These are phyloP conservation scores for Polygonum maritimum DNA, from an alignment of 148 eudicot species.

Conservation along the genomic window DNA sequence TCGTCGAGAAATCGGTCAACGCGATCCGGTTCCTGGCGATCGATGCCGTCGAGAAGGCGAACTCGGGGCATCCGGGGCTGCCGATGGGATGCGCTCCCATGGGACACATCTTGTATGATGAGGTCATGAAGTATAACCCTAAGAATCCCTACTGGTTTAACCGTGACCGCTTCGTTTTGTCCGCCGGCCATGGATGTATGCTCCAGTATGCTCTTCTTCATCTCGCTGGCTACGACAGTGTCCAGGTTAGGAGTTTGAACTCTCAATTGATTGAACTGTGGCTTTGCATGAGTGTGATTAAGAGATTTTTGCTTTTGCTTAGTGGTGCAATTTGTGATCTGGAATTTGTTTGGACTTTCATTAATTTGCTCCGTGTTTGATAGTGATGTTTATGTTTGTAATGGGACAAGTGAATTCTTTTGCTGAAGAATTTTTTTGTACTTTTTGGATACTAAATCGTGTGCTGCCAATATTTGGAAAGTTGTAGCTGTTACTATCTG, in stretches of 20 bases:
- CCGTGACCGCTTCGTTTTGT: constrained; percentile 82
- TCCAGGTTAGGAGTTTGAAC: constrained; percentile 28
- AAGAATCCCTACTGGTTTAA: constrained; percentile 95
- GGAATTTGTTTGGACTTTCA: neutral
- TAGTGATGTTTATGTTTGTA: neutral
- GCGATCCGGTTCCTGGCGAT: constrained; percentile 75
- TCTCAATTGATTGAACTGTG: neutral
- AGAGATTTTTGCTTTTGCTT: neutral
- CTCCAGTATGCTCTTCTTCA: constrained; percentile 94
- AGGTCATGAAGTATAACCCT: constrained; percentile 81
- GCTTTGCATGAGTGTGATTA: neutral
- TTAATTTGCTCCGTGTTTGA: neutral
- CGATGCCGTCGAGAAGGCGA: constrained; percentile 97
- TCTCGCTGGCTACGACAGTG: constrained; percentile 89
- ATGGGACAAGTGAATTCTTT: neutral
- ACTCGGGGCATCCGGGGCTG: constrained; percentile 95
- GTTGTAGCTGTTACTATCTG: neutral
- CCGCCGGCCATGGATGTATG: constrained; percentile 97
- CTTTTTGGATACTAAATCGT: neutral
- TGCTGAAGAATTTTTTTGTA: neutral
- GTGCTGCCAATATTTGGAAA: neutral
- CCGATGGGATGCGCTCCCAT: constrained; percentile 99
- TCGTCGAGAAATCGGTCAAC: constrained; percentile 63
- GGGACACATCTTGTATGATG: constrained; percentile 89
- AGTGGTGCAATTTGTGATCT: neutral